Evolutionary conservation across 306 rosid genomes (phyloP), one percentile per base, ranked within the genome.

Genomic region (Medicago ruthenica): DNA sequence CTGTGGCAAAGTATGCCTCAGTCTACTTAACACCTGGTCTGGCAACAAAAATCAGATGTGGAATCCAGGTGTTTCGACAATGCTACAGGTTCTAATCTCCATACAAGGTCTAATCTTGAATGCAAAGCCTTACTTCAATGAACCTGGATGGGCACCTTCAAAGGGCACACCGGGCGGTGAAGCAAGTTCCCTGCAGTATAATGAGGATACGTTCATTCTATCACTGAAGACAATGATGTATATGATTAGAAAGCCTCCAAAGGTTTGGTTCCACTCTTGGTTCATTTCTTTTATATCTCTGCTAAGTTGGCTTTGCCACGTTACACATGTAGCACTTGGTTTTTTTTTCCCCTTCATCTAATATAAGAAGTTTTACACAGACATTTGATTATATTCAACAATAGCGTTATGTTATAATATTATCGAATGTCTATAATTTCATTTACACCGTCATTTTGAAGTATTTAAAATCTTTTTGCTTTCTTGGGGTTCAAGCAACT

Each of bases 1-100:
- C n/a, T 82, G 88, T 79, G 98, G 98, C 68, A 95, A 92, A 81
- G 98, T 95, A 63, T 95, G 98, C 86, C 96, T 95, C 39, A 92
- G 97, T 86, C 92, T 95, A 44, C 97, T 95, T 16, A 89, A 90
- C 77, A 95, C 98, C 44, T 95, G 98, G 98, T 36, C 79, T 17
- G 97, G 98, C 61, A 31, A 13, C 41, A 75, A 80, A 68, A 84
- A 95, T 18, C 97, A 95, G 89, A 92, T 54, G 83, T 95, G 98
- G 98, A 67, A 76, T 79, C 97, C 93, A 1, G 91, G 89, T 39
- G 71, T 80, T 69, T 95, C 98, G 17, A 92, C 98, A 17, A 87
- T 90, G 86, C 89, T 95, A n/a, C 97, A 95, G 70, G 96, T 95
- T 81, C 83, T 95, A 71, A 96, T 95, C 67, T 95, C 98, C 18